Percentiles rank a stretch among this genome's conserved stretches.
These are phyloP conservation scores for Irpex rosettiformis DNA, from an alignment of 1,284 basidiomycete genomes.

Conservation along the genomic window DNA sequence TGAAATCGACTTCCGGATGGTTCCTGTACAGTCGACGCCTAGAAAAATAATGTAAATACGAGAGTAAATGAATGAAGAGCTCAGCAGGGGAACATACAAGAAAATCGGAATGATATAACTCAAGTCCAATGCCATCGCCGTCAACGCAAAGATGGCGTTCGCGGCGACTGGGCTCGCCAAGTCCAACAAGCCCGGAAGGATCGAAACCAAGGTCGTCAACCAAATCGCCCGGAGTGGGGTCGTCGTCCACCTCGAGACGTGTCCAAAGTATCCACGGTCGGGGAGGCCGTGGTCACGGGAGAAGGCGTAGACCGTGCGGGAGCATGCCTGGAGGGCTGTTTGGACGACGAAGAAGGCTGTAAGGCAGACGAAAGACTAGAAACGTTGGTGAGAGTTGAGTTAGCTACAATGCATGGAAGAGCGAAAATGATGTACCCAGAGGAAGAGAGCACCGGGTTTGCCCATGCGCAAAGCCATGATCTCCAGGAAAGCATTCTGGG, in stretches of 20 bases:
- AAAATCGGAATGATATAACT: constrained; percentile 77
- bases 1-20: constrained; percentile 84
- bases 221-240: constrained; percentile 86
- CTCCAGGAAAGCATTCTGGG: constrained; percentile 27
- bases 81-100: constrained; percentile 31
- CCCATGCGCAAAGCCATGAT: constrained; percentile 79
- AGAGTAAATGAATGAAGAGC: background rate
- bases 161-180: constrained; percentile 79
- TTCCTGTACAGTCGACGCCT: constrained; percentile 66
- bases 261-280: constrained; percentile 78
- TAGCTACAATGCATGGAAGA: background rate
- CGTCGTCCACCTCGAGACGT: constrained; percentile 58
- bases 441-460: constrained; percentile 61
- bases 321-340: constrained; percentile 80
- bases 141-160: constrained; percentile 81
- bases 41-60: background rate
- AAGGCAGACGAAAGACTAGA: constrained; percentile 66
- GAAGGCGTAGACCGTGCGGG: constrained; percentile 88
- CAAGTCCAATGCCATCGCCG: constrained; percentile 69
- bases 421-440: constrained; percentile 55
- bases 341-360: constrained; percentile 85
- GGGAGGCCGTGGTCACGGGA: constrained; percentile 83
- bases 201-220: constrained; percentile 65
- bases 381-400: background rate
- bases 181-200: constrained; percentile 74